Evolutionary conservation across 257 asterid species (phyloP), one percentile per base, ranked within the genome.

Genomic region (Rauvolfia tetraphylla): DNA sequence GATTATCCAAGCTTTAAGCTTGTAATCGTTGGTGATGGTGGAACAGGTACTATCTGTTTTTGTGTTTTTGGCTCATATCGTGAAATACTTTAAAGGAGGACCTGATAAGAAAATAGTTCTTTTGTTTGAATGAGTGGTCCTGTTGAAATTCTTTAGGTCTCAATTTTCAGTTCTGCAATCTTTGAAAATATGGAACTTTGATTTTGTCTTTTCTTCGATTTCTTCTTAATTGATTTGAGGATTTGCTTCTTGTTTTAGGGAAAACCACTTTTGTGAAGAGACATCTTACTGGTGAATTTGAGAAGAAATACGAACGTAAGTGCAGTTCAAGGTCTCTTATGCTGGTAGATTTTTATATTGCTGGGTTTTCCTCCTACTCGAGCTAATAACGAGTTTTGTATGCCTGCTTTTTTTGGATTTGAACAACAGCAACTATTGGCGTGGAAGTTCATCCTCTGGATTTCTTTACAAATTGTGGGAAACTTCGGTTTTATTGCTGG

Each of bases 301-400:
- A 92, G 88, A 92, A 92, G 91, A 92, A 90, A 86, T 92, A 92
- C 20, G 97, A 92, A 76, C 97, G 97, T 92, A 86, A 84, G 97
- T 25, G 38, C 9, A 17, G 65, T 59, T 17, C 1, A 8, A 33
- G 25, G 15, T 22, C 22, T 72, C 8, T 71, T 68, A 14, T 56
- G 48, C 49, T n/a, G 36, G 18, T 38, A 68, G 53, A 54, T 22
- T 79, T 39, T 41, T 59, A 25, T 58, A 42, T 25, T n/a, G 1
- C 76, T 74, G 33, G 5, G 1, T 39, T 34, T 4, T 68, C 23
- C 17, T 9, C 18, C 25, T 58, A 17, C 38, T 12, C 18, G 66
- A n/a, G 13, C 13, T 41, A 20, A 1, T 56, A 6, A 61, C 39
- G 33, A 2, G 41, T 58, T 85, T 88, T 96, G 87, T 73, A 92